These are phyloP conservation scores for Graphilbum fragrans DNA, from an alignment of 2,329 filamentous ascomycete genomes.

Conservation along the genomic window DNA sequence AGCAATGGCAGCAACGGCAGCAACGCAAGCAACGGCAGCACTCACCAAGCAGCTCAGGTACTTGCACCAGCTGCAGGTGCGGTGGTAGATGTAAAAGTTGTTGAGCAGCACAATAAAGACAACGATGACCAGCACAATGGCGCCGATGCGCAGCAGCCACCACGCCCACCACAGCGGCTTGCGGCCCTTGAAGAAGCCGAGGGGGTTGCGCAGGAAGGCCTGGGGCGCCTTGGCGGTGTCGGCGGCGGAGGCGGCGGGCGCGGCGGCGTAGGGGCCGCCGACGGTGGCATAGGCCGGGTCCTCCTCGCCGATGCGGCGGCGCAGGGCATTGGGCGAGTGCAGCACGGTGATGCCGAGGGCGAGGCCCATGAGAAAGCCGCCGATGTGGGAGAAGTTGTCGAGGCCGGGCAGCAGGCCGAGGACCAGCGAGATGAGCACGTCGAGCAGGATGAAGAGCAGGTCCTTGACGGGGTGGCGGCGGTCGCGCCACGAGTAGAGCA, in stretches of 20 bases:
- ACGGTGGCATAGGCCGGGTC: slow-evolving; percentile 35
- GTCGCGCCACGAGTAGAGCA: slow-evolving; percentile 85
- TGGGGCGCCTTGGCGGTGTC: slow-evolving; percentile 31
- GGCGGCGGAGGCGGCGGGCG: slow-evolving; percentile 39
- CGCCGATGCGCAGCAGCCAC: slow-evolving; percentile 78
- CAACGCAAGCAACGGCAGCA: slow-evolving; percentile 18
- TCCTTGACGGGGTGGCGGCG: slow-evolving; percentile 68
- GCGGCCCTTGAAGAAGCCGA: slow-evolving; percentile 80
- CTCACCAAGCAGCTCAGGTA: slow-evolving; percentile 86
- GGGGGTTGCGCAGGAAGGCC: slow-evolving; percentile 47
- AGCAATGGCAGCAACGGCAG: neutral
- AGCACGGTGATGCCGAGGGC: slow-evolving; percentile 77
- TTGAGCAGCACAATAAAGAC: slow-evolving; percentile 78
- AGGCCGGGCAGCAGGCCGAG: slow-evolving; percentile 82
- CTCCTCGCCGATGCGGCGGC: slow-evolving; percentile 57
- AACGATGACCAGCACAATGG: slow-evolving; percentile 68
- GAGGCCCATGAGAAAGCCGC: slow-evolving; percentile 86
- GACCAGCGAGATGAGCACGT: slow-evolving; percentile 82
- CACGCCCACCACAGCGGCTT: slow-evolving; percentile 95
- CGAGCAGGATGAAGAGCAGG: slow-evolving; percentile 73
- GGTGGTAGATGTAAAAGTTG: slow-evolving; percentile 77
- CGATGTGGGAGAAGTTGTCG: slow-evolving; percentile 96
- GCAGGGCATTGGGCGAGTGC: slow-evolving; percentile 73
- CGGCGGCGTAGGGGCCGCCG: slow-evolving; percentile 45
- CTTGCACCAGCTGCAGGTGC: slow-evolving; percentile 84